Percentiles rank a stretch among this genome's conserved stretches.
These are phyloP conservation scores for Hericium erinaceus DNA, from an alignment of 768 basidiomycete genomes.

Conservation along the genomic window DNA sequence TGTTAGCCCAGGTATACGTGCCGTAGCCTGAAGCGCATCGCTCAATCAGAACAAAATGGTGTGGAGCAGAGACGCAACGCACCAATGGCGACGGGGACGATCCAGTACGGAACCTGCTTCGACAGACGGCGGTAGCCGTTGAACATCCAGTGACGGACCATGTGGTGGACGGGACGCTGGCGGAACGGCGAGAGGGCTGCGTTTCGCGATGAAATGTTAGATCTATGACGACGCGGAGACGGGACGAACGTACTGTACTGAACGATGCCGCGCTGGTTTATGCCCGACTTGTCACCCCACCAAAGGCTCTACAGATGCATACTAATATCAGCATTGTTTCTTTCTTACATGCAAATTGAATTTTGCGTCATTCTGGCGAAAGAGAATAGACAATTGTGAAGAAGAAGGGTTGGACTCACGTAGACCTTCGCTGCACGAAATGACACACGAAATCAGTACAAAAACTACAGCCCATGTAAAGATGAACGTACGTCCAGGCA, in stretches of 20 bases:
- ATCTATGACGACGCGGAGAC: not conserved
- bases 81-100: conserved; percentile 68
- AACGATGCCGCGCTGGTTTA: conserved; percentile 64
- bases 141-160: conserved; percentile 66
- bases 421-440: conserved; percentile 54
- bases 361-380: not conserved
- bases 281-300: conserved; percentile 73
- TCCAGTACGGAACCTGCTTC: conserved; percentile 65
- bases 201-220: not conserved
- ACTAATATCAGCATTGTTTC: not conserved
- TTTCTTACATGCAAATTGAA: no score
- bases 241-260: conserved; percentile 56
- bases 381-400: not conserved
- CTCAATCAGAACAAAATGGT: not conserved
- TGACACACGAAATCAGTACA: not conserved
- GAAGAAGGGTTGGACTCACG: conserved; percentile 37
- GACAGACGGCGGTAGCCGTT: conserved; percentile 72
- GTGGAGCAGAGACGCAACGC: conserved; percentile 21
- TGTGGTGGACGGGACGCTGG: conserved; percentile 57
- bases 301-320: conserved; percentile 53
- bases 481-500: conserved; percentile 64
- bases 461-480: not conserved
- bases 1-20: conserved; percentile 71
- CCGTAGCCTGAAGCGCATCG: conserved; percentile 47
- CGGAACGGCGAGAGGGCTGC: conserved; percentile 74